phyloP scores from a whole-genome alignment of 2,329 filamentous ascomycete genomes.

The Alternaria solani region DNA sequence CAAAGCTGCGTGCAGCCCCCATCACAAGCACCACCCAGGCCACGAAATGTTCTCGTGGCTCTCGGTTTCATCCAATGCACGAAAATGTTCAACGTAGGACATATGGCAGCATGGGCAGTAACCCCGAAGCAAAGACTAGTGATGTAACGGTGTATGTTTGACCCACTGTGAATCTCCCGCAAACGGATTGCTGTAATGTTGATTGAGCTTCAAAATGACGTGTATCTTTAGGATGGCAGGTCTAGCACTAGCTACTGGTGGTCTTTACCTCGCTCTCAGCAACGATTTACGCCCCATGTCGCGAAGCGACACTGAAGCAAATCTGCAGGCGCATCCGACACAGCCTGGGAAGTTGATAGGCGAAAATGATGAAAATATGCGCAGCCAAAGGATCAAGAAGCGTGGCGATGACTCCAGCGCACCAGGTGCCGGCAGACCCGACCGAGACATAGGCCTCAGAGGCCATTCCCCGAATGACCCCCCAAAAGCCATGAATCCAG shows the following conservation, averaged over 20 bases:
- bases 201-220: background rate
- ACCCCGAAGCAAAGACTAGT: constrained; percentile 43
- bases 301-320: background rate
- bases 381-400: background rate
- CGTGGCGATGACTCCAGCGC: background rate
- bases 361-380: constrained; percentile 1
- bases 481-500: background rate
- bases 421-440: constrained; percentile 6
- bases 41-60: background rate
- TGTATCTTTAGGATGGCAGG: constrained; percentile 1
- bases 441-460: background rate
- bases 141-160: constrained; percentile 52
- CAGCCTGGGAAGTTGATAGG: background rate
- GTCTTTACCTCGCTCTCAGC: constrained; percentile 2
- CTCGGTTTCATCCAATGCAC: constrained; percentile 42
- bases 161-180: background rate
- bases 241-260: background rate
- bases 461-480: background rate
- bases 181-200: background rate
- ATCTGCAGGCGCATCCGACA: background rate
- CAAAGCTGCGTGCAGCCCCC: background rate
- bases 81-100: constrained; percentile 46
- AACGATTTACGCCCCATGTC: background rate
- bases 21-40: background rate
- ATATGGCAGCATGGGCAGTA: constrained; percentile 46